Conservation (phyloP, 352 stramenopile species). For the Discostella stelligera region DNA sequence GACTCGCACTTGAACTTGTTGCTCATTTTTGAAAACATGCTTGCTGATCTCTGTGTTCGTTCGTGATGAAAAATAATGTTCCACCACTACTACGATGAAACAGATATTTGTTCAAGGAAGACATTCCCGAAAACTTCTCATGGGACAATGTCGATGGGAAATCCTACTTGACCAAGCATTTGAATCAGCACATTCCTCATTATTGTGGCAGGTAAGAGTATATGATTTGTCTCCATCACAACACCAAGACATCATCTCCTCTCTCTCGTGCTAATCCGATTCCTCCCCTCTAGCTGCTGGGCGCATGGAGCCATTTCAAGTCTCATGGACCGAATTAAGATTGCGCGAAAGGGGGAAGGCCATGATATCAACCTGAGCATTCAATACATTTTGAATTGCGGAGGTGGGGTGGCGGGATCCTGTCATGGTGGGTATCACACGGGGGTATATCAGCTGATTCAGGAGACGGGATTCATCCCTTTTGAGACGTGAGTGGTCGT, state of each 20-base stretch:
- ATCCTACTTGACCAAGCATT: constrained; percentile 95
- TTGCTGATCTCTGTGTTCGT: constrained; percentile 13
- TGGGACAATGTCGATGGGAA: constrained; percentile 92
- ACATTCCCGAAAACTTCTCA: constrained; percentile 91
- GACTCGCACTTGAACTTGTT: too few species aligned
- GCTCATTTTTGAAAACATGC: too few species aligned
- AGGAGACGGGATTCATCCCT: constrained; percentile 74
- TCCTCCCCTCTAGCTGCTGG: constrained; percentile 53
- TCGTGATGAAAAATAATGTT: constrained; percentile 4
- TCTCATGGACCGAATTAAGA: constrained; percentile 83
- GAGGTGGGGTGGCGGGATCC: constrained; percentile 54
- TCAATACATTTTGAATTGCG: constrained; percentile 85
- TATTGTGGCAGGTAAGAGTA: constrained; percentile 66
- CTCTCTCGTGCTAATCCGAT: neutral
- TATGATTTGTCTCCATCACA: too few species aligned
- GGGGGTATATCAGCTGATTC: constrained; percentile 84
- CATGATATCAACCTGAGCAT: constrained; percentile 82
- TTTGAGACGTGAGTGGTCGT: constrained; percentile 87
- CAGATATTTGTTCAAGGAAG: constrained; percentile 67
- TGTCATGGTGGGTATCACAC: constrained; percentile 91
- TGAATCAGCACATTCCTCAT: constrained; percentile 97
- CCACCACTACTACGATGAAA: neutral
- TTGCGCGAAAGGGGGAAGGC: constrained; percentile 63
- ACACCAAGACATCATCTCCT: neutral
- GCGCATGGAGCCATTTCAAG: constrained; percentile 78